phyloP scores from a whole-genome alignment of 1,284 basidiomycete species.

The Fomitopsis pinicola region DNA sequence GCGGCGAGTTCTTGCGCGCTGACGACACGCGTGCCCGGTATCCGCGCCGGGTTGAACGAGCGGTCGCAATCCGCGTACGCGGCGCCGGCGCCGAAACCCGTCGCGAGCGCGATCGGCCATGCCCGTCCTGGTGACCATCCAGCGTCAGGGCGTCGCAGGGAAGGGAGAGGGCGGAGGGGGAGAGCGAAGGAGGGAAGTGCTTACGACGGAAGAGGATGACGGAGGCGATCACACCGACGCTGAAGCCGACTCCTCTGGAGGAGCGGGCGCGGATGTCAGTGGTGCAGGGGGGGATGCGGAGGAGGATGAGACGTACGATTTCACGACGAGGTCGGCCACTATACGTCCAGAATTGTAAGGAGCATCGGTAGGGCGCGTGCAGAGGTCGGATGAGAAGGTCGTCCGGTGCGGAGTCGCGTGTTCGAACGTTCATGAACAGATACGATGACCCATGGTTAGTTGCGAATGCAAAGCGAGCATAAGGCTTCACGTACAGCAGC shows the following conservation, averaged over 20 bases:
- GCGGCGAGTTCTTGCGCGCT: conserved; percentile 18
- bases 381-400: too few relatives aligned
- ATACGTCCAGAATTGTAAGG: not conserved
- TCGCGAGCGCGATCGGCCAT: conserved; percentile 93
- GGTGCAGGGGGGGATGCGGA: not conserved
- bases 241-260: conserved; percentile 89
- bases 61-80: conserved; percentile 97
- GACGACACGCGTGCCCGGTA: conserved; percentile 85
- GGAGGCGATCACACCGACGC: conserved; percentile 90
- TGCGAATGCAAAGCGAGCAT: not conserved
- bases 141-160: not conserved
- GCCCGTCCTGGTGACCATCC: conserved; percentile 68
- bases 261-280: not conserved
- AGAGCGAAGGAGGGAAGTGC: conserved; percentile 32
- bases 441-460: not conserved
- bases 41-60: conserved; percentile 91
- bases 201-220: conserved; percentile 93
- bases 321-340: conserved; percentile 80
- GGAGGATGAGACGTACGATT: conserved; percentile 50
- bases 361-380: too few relatives aligned
- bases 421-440: too few relatives aligned
- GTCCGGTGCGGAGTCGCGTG: not conserved
- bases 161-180: not conserved
- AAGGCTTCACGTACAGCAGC: conserved; percentile 62
- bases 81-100: conserved; percentile 85